Percentiles rank a stretch among this genome's conserved stretches.
Evolutionary conservation across 2,329 filamentous ascomycete genomes (phyloP).

Genomic region (Aspergillus sp.): DNA sequence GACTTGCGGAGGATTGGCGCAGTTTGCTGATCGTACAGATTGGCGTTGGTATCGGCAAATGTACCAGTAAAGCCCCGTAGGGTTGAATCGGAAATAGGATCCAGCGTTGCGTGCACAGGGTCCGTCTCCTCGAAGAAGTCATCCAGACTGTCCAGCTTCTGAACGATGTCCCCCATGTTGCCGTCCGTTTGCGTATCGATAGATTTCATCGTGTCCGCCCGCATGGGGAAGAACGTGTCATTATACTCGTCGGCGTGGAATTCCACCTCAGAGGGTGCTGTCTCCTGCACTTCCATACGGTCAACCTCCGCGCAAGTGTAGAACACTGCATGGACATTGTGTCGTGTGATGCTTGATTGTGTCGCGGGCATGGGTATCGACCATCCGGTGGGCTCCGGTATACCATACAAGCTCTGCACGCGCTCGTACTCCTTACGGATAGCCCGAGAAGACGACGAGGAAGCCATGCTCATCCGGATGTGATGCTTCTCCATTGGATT

Average conservation of each 20-base stretch:
- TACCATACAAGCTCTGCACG: slow-evolving; percentile 92
- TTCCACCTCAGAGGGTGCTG: slow-evolving; percentile 81
- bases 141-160: slow-evolving; percentile 75
- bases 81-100: slow-evolving; percentile 38
- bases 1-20: slow-evolving; percentile 87
- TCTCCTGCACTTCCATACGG: slow-evolving; percentile 59
- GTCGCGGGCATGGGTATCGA: slow-evolving; percentile 90
- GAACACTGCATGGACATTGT: slow-evolving; percentile 94
- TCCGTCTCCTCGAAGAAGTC: slow-evolving; percentile 76
- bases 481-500: slow-evolving; percentile 93
- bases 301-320: slow-evolving; percentile 80
- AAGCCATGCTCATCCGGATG: slow-evolving; percentile 96
- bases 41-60: slow-evolving; percentile 71
- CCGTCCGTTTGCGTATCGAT: slow-evolving; percentile 65
- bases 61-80: slow-evolving; percentile 59
- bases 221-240: slow-evolving; percentile 74
- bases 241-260: slow-evolving; percentile 88
- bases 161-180: slow-evolving; percentile 79
- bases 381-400: slow-evolving; percentile 94
- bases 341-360: slow-evolving; percentile 80
- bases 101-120: slow-evolving; percentile 59
- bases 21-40: slow-evolving; percentile 90
- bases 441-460: slow-evolving; percentile 73
- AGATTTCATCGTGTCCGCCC: slow-evolving; percentile 90
- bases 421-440: slow-evolving; percentile 93